A percentile compares a stretch with the other conserved stretches of the same genome.
phyloP scores from a whole-genome alignment of 129 eudicot genomes.

The Pseudognaphalium luteoalbum region DNA sequence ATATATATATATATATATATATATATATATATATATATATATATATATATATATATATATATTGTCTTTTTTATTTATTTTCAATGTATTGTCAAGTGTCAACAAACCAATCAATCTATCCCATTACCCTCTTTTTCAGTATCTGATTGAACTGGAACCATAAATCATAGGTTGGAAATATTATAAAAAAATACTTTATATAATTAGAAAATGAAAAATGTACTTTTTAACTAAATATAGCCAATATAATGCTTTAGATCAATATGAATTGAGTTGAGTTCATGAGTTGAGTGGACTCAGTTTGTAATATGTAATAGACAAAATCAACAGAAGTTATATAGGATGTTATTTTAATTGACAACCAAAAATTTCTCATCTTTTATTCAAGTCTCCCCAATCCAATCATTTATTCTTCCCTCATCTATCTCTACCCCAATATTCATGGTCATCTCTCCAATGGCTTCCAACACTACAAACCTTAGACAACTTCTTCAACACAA shows the following conservation, averaged over 20 bases:
- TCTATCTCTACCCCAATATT: background rate
- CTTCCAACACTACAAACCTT: conserved; percentile 6
- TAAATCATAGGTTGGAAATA: background rate
- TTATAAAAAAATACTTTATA: background rate
- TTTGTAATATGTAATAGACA: too few species aligned
- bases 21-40: too few species aligned
- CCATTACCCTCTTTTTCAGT: background rate
- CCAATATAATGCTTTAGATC: too few species aligned
- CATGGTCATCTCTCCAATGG: background rate
- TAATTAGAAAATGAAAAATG: too few species aligned
- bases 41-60: too few species aligned
- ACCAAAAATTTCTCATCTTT: background rate
- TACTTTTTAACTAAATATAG: too few species aligned
- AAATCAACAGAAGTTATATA: background rate
- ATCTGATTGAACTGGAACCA: background rate
- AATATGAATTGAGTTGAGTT: too few species aligned
- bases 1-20: too few species aligned
- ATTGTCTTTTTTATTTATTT: background rate
- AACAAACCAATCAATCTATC: conserved; percentile 1
- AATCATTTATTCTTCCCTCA: background rate
- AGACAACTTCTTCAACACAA: conserved; percentile 10
- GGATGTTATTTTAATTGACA: background rate
- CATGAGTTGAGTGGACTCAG: too few species aligned
- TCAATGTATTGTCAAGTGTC: background rate
- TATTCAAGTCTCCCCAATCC: background rate